Conservation (phyloP, 371 early-diverging fungal species). For the Zopfochytrium polystomum region DNA sequence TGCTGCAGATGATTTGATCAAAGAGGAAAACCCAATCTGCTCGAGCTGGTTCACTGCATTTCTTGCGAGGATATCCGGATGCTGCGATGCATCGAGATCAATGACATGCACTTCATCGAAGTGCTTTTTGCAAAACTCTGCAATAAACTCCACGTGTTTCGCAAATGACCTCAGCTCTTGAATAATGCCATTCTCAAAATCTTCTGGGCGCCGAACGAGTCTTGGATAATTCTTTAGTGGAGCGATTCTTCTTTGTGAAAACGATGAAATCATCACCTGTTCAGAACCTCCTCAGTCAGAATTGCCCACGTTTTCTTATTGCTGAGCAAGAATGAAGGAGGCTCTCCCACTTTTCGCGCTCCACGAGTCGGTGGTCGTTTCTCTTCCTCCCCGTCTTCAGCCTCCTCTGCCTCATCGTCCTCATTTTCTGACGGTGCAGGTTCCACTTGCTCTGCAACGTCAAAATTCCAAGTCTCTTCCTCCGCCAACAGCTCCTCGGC, state of each 20-base stretch:
- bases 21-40: constrained; percentile 30
- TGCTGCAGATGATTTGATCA: constrained; percentile 17
- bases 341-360: constrained; percentile 7
- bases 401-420: constrained; percentile 28
- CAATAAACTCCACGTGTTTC: constrained; percentile 5
- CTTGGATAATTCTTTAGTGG: constrained; percentile 11
- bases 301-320: constrained; percentile 38
- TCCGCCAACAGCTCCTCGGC: constrained; percentile 19
- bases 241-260: neutral
- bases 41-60: constrained; percentile 28
- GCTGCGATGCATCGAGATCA: constrained; percentile 42
- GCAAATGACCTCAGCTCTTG: constrained; percentile 19
- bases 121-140: constrained; percentile 9
- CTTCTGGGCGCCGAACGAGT: constrained; percentile 42
- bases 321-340: constrained; percentile 15
- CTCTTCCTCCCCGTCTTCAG: constrained; percentile 17
- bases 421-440: neutral
- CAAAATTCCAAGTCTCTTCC: constrained; percentile 24
- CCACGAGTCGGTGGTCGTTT: constrained; percentile 9
- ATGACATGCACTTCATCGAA: constrained; percentile 32
- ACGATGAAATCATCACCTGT: constrained; percentile 23
- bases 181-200: constrained; percentile 24
- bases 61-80: constrained; percentile 37
- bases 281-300: constrained; percentile 34
- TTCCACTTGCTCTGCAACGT: constrained; percentile 9